Conservation (phyloP, 2,329 filamentous ascomycete species). For the Albifimbria verrucaria region DNA sequence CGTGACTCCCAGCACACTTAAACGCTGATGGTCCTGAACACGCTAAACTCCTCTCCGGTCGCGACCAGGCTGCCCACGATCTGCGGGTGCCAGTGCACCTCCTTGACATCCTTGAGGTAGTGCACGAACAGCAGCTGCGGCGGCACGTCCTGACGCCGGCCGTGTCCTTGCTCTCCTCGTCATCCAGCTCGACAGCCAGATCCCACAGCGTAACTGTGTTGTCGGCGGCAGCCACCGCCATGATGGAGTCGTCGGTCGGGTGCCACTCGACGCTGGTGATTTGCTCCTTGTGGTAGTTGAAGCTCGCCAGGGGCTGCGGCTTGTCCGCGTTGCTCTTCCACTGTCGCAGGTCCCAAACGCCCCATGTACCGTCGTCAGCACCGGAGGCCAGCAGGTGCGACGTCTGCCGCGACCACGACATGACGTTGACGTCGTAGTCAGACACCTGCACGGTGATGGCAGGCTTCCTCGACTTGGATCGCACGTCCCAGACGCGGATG, state of each 20-base stretch:
- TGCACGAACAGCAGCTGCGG: constrained; percentile 95
- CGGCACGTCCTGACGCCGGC: constrained; percentile 83
- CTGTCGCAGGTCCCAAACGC: constrained; percentile 91
- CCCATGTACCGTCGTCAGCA: constrained; percentile 91
- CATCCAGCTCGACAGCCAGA: constrained; percentile 91
- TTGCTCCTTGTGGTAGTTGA: constrained; percentile 93
- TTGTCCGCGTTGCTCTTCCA: constrained; percentile 69
- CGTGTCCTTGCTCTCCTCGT: constrained; percentile 91
- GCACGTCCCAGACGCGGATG: constrained; percentile 92
- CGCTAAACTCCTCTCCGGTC: constrained; percentile 85
- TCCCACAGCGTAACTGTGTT: constrained; percentile 97
- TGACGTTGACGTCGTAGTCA: constrained; percentile 86
- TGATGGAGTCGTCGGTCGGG: constrained; percentile 92
- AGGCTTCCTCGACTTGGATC: constrained; percentile 85
- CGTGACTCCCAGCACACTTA: no score
- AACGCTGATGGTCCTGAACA: constrained; percentile 81
- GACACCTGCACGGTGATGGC: constrained; percentile 84
- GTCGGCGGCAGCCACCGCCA: constrained; percentile 87
- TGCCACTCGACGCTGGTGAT: constrained; percentile 98
- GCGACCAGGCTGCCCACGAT: constrained; percentile 87
- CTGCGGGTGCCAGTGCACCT: constrained; percentile 96
- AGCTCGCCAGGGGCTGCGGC: constrained; percentile 84
- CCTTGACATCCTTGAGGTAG: constrained; percentile 92
- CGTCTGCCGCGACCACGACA: constrained; percentile 90
- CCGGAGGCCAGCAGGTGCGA: constrained; percentile 87